Conservation (phyloP, 164 flowering plant genomes). For the Macadamia tetraphylla region DNA sequence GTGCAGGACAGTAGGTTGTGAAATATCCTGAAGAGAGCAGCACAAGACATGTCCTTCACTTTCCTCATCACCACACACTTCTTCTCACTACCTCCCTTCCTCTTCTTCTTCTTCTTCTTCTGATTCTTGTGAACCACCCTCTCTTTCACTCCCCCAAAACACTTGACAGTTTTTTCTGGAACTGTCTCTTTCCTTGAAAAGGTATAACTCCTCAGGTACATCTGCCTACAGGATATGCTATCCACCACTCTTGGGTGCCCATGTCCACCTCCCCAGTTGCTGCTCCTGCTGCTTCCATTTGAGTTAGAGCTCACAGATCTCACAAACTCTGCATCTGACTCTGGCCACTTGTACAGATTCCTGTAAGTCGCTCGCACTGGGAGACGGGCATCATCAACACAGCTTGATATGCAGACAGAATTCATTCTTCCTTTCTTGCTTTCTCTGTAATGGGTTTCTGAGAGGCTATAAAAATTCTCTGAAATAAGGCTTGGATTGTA, state of each 20-base stretch:
- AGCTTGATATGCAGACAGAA: slow-evolving; percentile 41
- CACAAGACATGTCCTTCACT: slow-evolving; percentile 32
- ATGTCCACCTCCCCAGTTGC: neutral
- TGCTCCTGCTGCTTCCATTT: too few species aligned
- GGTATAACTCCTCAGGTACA: slow-evolving; percentile 56
- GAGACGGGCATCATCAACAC: slow-evolving; percentile 34
- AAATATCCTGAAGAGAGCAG: slow-evolving; percentile 26
- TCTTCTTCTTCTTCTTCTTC: slow-evolving; percentile 10
- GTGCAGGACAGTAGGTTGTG: neutral
- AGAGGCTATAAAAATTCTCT: neutral
- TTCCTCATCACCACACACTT: slow-evolving; percentile 24
- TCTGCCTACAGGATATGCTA: slow-evolving; percentile 52
- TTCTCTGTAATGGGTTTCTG: neutral
- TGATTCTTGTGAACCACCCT: slow-evolving; percentile 8
- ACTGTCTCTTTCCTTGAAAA: slow-evolving; percentile 39
- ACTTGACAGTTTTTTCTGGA: slow-evolving; percentile 34
- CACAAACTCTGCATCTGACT: slow-evolving; percentile 49
- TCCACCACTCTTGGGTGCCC: slow-evolving; percentile 35
- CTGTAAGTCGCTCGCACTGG: slow-evolving; percentile 44
- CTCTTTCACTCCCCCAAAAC: slow-evolving; percentile 30
- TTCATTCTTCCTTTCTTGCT: slow-evolving; percentile 19
- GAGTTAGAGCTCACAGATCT: slow-evolving; percentile 19
- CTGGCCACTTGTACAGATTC: slow-evolving; percentile 64
- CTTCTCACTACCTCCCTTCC: slow-evolving; percentile 10
- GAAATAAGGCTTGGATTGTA: neutral